These are phyloP conservation scores for Kwoniella sp. DNA, from an alignment of 768 basidiomycete species.

Conservation along the genomic window DNA sequence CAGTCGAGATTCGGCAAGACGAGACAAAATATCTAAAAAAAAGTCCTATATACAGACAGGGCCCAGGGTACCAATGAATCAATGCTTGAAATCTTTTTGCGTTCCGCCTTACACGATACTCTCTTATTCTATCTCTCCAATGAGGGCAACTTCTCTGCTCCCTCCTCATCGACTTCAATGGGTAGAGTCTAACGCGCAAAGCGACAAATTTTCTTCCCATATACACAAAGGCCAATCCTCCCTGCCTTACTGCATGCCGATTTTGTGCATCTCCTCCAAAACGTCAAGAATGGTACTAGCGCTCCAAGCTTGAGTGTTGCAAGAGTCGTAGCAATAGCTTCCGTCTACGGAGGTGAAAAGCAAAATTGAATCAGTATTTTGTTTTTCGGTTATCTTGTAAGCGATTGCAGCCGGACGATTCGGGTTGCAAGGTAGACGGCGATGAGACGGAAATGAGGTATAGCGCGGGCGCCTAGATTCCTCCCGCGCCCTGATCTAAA, in stretches of 20 bases:
- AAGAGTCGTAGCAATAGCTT: conserved; percentile 79
- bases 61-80: neutral
- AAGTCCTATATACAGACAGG: neutral
- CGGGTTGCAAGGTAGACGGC: too few relatives aligned
- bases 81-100: neutral
- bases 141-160: too few relatives aligned
- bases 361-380: neutral
- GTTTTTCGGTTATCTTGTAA: neutral
- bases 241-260: conserved; percentile 18
- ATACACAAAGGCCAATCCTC: too few relatives aligned
- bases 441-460: neutral
- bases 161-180: too few relatives aligned
- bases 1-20: too few relatives aligned
- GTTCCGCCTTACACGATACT: too few relatives aligned
- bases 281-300: conserved; percentile 89
- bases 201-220: too few relatives aligned
- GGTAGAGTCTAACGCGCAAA: too few relatives aligned
- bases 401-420: neutral
- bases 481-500: neutral
- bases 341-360: conserved; percentile 60
- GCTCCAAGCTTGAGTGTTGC: conserved; percentile 94
- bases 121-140: too few relatives aligned
- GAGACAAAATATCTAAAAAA: too few relatives aligned
- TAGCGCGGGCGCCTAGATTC: neutral
- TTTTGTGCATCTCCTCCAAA: conserved; percentile 69